Evolutionary conservation across 306 rosid species (phyloP).

Genomic region (Hippophae gyantsensis): DNA sequence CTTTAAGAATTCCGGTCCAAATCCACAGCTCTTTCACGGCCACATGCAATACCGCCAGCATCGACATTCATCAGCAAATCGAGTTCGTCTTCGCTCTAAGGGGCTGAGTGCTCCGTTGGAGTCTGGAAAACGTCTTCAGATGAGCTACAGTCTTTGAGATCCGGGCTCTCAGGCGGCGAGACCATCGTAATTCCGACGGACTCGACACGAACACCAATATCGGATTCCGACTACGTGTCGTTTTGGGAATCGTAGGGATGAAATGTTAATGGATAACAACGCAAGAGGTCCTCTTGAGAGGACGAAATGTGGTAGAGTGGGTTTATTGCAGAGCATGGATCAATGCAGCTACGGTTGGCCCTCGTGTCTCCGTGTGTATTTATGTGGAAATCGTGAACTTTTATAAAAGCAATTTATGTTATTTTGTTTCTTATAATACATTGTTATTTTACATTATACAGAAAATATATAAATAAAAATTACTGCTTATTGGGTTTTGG

Average conservation of each 20-base stretch:
- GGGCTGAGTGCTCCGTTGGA: conserved; percentile 32
- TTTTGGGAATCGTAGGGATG: not conserved
- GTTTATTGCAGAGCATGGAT: too few relatives aligned
- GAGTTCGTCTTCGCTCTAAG: conserved; percentile 19
- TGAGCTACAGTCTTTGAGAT: not conserved
- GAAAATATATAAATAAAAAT: too few relatives aligned
- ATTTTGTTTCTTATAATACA: too few relatives aligned
- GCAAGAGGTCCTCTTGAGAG: conserved; percentile 17
- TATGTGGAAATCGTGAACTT: too few relatives aligned
- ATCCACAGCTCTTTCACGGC: conserved; percentile 13
- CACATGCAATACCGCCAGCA: not conserved
- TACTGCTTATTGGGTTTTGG: too few relatives aligned
- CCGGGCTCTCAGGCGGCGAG: conserved; percentile 24
- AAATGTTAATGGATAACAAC: conserved; percentile 4
- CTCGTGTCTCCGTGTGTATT: too few relatives aligned
- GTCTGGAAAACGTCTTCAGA: conserved; percentile 41
- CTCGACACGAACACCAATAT: not conserved
- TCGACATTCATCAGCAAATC: conserved; percentile 1
- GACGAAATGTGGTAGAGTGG: conserved; percentile 16
- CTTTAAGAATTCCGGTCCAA: conserved; percentile 11
- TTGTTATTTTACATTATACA: too few relatives aligned
- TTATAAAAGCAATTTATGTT: too few relatives aligned
- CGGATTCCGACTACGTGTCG: conserved; percentile 3
- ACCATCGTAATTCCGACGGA: conserved; percentile 21
- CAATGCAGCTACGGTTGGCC: too few relatives aligned